Evolutionary conservation across 257 asterid species (phyloP).

Genomic region (Anisodus tanguticus): DNA sequence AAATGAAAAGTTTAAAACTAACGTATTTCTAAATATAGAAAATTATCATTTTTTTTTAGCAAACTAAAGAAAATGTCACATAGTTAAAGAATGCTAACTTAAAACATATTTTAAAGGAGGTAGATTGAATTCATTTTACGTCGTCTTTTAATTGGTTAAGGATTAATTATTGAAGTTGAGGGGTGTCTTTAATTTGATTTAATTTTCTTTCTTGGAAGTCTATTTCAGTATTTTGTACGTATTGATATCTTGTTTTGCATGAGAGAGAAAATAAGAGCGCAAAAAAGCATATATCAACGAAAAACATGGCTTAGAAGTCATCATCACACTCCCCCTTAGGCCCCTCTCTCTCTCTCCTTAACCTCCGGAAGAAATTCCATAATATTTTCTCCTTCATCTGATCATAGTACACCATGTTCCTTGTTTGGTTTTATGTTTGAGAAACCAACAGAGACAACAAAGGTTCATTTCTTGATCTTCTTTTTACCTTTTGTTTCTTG

Average conservation of each 20-base stretch:
- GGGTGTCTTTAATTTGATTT: conserved; percentile 11
- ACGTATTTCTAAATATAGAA: neutral
- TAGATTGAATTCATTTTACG: conserved; percentile 32
- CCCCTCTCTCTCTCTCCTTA: conserved; percentile 12
- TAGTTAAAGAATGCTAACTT: neutral
- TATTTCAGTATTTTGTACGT: conserved; percentile 63
- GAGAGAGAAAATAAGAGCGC: conserved; percentile 37
- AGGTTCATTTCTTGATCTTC: conserved; percentile 22
- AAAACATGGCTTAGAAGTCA: conserved; percentile 61
- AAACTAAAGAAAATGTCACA: neutral
- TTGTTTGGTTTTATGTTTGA: neutral
- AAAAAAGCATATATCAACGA: conserved; percentile 40
- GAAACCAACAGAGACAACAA: neutral
- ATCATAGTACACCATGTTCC: neutral
- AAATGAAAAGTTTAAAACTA: neutral
- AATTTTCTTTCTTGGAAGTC: conserved; percentile 46
- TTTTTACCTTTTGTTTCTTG: conserved; percentile 37
- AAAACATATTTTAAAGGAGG: neutral
- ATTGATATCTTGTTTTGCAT: conserved; percentile 44
- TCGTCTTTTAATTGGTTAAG: conserved; percentile 42
- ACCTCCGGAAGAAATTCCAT: conserved; percentile 14
- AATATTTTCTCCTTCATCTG: conserved; percentile 19
- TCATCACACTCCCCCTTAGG: conserved; percentile 39
- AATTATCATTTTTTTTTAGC: neutral
- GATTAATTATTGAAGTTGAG: conserved; percentile 52